phyloP scores from a whole-genome alignment of 2,329 filamentous ascomycete genomes.

The Cercospora canescens region DNA sequence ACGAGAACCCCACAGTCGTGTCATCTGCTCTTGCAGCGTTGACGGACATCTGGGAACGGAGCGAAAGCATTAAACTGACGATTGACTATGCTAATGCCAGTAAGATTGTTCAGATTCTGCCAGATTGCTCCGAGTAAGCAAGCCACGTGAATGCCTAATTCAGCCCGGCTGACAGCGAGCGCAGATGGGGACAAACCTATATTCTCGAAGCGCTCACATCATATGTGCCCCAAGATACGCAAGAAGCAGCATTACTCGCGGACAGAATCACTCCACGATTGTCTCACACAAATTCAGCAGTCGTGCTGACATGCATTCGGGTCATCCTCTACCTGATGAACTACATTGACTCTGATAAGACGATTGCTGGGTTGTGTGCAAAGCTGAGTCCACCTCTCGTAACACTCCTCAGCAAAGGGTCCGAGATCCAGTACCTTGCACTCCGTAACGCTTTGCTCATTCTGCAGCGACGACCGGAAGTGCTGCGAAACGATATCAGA shows the following conservation, averaged over 20 bases:
- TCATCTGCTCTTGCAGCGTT: conserved; percentile 87
- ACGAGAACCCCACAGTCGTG: conserved; percentile 97
- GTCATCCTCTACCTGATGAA: conserved; percentile 98
- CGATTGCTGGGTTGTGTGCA: conserved; percentile 80
- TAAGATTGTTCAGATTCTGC: conserved; percentile 94
- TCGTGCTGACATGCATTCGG: conserved; percentile 92
- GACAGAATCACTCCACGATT: conserved; percentile 94
- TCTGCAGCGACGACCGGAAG: conserved; percentile 86
- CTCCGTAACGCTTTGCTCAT: conserved; percentile 92
- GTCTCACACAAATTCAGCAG: conserved; percentile 94
- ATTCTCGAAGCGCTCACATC: conserved; percentile 97
- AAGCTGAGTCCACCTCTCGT: conserved; percentile 95
- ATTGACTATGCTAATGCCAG: conserved; percentile 97
- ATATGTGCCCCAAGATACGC: conserved; percentile 88
- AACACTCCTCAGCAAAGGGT: conserved; percentile 90
- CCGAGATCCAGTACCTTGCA: conserved; percentile 97
- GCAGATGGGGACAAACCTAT: conserved; percentile 96
- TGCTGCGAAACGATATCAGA: conserved; percentile 91
- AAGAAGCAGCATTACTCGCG: conserved; percentile 83
- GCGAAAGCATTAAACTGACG: conserved; percentile 94
- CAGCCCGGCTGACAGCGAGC: conserved; percentile 20
- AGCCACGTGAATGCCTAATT: conserved; percentile 4
- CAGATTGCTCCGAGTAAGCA: conserved; percentile 92
- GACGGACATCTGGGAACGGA: conserved; percentile 98
- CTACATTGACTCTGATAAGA: conserved; percentile 90